Conservation (phyloP, 768 basidiomycete species). For the Rhodotorula graminis region DNA sequence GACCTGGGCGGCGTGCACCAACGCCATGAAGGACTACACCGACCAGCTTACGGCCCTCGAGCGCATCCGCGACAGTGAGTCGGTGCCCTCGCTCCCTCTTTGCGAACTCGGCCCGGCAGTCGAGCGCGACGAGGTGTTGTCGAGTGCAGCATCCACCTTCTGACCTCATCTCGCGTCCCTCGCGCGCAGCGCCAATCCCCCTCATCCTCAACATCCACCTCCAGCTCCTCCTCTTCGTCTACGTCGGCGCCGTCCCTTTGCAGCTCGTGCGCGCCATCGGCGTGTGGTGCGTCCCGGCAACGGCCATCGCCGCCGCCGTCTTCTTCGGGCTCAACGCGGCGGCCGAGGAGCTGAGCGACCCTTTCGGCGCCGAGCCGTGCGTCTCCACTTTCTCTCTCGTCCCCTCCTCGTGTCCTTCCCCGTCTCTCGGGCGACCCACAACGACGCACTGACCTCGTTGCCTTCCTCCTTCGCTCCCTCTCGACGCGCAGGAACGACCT, state of each 20-base stretch:
- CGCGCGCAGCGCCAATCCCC: constrained; percentile 31
- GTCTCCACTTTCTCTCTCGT: not conserved
- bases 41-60: constrained; percentile 35
- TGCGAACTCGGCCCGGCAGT: too few relatives aligned
- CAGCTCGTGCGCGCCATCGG: constrained; percentile 31
- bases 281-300: constrained; percentile 23
- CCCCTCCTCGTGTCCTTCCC: too few relatives aligned
- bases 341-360: constrained; percentile 31
- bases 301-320: constrained; percentile 18
- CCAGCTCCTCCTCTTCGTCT: constrained; percentile 36
- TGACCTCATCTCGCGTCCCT: not conserved
- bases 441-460: not conserved
- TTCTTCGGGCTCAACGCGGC: constrained; percentile 33
- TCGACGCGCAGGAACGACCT: constrained; percentile 27
- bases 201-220: constrained; percentile 37
- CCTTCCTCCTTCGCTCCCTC: not conserved
- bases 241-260: constrained; percentile 33
- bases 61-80: constrained; percentile 35
- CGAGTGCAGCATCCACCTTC: too few relatives aligned
- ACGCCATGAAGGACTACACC: constrained; percentile 17
- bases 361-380: constrained; percentile 32
- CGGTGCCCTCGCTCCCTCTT: too few relatives aligned
- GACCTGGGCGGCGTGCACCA: constrained; percentile 18
- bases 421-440: too few relatives aligned
- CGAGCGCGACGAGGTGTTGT: too few relatives aligned